These are phyloP conservation scores for Carpinus fangiana DNA, from an alignment of 306 rosid species.

Conservation along the genomic window DNA sequence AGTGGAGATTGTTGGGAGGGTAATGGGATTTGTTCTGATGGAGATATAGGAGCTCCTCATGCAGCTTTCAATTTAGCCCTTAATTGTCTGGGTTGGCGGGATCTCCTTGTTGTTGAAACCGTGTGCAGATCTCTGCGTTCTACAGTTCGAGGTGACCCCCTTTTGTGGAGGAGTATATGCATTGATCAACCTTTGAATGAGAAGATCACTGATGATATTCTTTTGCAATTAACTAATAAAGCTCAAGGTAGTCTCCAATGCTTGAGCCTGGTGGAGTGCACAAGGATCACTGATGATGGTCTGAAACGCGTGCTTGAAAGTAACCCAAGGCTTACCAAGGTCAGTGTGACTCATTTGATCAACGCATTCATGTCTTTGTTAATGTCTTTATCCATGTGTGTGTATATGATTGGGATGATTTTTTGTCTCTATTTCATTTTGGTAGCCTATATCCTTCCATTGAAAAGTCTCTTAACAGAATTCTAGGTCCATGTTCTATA, in stretches of 20 bases:
- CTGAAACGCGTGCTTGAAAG: constrained; percentile 71
- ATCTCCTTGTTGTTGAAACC: constrained; percentile 65
- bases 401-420: neutral
- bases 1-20: constrained; percentile 21
- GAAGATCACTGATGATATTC: constrained; percentile 80
- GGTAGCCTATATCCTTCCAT: neutral
- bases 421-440: neutral
- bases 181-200: constrained; percentile 81
- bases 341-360: constrained; percentile 32
- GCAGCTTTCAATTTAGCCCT: constrained; percentile 55
- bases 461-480: neutral
- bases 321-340: constrained; percentile 75
- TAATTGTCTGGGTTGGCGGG: constrained; percentile 58
- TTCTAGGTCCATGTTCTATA: neutral
- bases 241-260: constrained; percentile 76
- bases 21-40: constrained; percentile 23
- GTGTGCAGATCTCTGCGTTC: constrained; percentile 68
- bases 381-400: neutral
- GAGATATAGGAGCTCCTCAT: constrained; percentile 51
- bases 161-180: constrained; percentile 72
- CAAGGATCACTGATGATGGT: constrained; percentile 83
- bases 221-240: constrained; percentile 56
- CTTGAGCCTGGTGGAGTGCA: constrained; percentile 82
- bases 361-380: neutral
- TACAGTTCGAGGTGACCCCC: constrained; percentile 57